phyloP scores from a whole-genome alignment of 1,139 yeast species.

The Geotrichum candidum region DNA sequence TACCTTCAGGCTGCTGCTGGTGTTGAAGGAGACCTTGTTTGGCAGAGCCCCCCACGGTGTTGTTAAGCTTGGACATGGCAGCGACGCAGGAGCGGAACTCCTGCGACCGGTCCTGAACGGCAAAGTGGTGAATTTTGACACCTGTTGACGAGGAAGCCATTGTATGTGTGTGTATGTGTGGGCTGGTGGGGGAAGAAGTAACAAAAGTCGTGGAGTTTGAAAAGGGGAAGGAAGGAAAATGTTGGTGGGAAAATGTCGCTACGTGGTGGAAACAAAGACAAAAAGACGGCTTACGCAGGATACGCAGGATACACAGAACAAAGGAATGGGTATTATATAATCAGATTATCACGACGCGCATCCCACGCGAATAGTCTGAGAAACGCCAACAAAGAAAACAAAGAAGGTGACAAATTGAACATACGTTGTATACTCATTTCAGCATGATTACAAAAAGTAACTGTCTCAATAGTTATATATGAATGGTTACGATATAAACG shows the following conservation, averaged over 20 bases:
- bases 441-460: too few relatives aligned
- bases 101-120: constrained; percentile 70
- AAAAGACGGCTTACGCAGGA: background rate
- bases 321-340: background rate
- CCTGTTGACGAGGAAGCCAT: constrained; percentile 4
- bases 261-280: background rate
- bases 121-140: constrained; percentile 15
- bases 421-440: too few relatives aligned
- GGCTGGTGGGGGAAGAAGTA: background rate
- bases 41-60: constrained; percentile 30
- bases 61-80: constrained; percentile 56
- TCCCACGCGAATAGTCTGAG: background rate
- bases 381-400: too few relatives aligned
- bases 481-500: too few relatives aligned
- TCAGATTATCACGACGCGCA: background rate
- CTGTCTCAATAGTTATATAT: too few relatives aligned
- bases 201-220: background rate
- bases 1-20: constrained; percentile 2
- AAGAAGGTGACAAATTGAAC: background rate
- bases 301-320: background rate
- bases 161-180: background rate
- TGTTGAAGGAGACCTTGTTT: constrained; percentile 21
- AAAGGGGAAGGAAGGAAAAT: background rate
- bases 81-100: constrained; percentile 84
- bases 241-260: background rate